Percentiles rank a stretch among this genome's conserved stretches.
phyloP scores from a whole-genome alignment of 2,329 filamentous ascomycete species.

The Fusarium cicatricum region DNA sequence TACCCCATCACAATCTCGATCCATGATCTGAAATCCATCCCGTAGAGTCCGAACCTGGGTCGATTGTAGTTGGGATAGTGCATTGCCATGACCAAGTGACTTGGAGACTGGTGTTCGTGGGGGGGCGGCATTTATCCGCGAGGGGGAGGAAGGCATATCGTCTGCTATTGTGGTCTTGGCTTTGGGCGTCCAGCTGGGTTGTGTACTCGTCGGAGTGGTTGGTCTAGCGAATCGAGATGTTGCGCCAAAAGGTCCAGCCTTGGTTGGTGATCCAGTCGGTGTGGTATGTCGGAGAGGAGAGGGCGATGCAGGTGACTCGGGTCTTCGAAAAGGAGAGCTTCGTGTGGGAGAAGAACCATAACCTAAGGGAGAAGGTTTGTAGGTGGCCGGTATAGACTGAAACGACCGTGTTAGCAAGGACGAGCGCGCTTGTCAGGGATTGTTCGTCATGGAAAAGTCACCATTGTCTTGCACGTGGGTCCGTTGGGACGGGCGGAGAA shows the following conservation, averaged over 20 bases:
- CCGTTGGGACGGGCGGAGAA: conserved; percentile 32
- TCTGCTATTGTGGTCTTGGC: conserved; percentile 38
- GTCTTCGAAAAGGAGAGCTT: conserved; percentile 69
- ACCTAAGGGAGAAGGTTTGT: conserved; percentile 76
- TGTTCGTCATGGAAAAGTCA: conserved; percentile 40
- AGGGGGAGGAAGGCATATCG: conserved; percentile 40
- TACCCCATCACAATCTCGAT: conserved; percentile 84
- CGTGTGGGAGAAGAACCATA: conserved; percentile 71
- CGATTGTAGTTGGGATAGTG: conserved; percentile 78
- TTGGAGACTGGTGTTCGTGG: conserved; percentile 45
- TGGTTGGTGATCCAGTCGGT: conserved; percentile 68
- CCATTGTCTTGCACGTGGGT: conserved; percentile 46
- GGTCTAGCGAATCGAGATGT: conserved; percentile 51
- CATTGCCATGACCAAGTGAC: conserved; percentile 56
- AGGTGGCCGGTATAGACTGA: conserved; percentile 64
- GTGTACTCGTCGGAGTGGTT: conserved; percentile 48
- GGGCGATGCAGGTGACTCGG: conserved; percentile 71
- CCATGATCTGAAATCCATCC: conserved; percentile 93
- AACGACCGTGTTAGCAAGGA: conserved; percentile 42
- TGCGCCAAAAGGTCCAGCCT: conserved; percentile 44
- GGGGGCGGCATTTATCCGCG: conserved; percentile 45
- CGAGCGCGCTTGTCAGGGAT: conserved; percentile 34
- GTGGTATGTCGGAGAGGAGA: conserved; percentile 71
- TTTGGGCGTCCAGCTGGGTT: conserved; percentile 50
- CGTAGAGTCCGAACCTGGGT: conserved; percentile 86